Percentiles rank a stretch among this genome's conserved stretches.
phyloP scores from a whole-genome alignment of 768 basidiomycete genomes.

The Leucosporidium creatinivorum region DNA sequence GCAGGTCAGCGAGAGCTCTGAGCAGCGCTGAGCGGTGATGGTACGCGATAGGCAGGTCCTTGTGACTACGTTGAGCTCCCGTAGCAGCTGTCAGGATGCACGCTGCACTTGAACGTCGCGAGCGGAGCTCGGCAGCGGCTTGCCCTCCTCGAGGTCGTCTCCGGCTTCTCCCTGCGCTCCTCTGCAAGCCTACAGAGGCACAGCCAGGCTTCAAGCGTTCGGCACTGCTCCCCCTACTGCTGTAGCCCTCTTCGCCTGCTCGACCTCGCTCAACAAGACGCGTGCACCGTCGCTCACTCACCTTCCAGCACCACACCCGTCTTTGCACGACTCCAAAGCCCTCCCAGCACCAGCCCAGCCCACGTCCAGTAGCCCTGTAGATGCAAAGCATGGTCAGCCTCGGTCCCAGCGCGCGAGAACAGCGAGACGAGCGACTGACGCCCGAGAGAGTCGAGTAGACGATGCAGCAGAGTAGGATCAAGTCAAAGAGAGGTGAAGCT shows the following conservation, averaged over 20 bases:
- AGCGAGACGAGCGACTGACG: neutral
- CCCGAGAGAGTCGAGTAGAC: neutral
- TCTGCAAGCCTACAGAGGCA: neutral
- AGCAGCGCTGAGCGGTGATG: neutral
- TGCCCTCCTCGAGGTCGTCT: no score
- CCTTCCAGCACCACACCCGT: neutral
- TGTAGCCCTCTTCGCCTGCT: no score
- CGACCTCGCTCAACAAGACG: no score
- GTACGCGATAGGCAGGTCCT: no score
- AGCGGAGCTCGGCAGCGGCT: no score
- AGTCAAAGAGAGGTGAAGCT: neutral
- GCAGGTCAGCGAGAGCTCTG: neutral
- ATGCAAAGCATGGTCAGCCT: neutral
- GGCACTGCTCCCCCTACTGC: no score
- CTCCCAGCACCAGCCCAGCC: neutral
- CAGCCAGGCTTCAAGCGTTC: no score
- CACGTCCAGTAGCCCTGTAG: conserved; percentile 2
- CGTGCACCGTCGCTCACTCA: neutral
- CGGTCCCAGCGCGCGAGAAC: no score
- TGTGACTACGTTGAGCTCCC: no score
- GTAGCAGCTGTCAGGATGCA: no score
- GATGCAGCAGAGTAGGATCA: neutral
- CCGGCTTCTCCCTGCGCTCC: no score
- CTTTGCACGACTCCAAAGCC: neutral
- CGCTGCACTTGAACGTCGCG: no score